Percentiles rank a stretch among this genome's conserved stretches.
Evolutionary conservation across 257 asterid genomes (phyloP).

Genomic region (Lycium barbarum): DNA sequence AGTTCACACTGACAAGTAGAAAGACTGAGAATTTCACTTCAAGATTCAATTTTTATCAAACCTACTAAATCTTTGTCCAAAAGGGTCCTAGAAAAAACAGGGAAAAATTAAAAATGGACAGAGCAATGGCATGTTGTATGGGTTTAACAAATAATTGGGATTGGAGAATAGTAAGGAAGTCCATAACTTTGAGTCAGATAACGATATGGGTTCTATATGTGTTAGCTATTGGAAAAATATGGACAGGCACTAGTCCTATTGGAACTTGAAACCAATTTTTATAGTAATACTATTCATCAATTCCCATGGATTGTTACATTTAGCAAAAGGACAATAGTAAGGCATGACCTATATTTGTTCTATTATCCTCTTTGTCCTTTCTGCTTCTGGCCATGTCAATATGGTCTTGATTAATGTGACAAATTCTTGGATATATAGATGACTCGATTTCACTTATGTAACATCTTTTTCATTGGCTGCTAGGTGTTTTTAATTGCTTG

Average conservation of each 20-base stretch:
- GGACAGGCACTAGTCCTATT: neutral
- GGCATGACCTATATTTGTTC: neutral
- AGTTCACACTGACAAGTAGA: neutral
- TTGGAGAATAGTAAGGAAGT: neutral
- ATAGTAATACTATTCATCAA: neutral
- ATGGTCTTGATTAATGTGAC: neutral
- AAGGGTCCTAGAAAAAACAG: conserved; percentile 28
- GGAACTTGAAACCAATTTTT: conserved; percentile 13
- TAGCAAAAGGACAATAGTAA: neutral
- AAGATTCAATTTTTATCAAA: conserved; percentile 31
- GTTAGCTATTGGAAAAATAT: neutral
- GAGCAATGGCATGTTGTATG: conserved; percentile 4
- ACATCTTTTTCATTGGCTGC: neutral
- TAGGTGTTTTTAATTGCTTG: neutral
- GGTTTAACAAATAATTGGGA: conserved; percentile 11
- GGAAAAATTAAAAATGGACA: neutral
- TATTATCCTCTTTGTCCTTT: neutral
- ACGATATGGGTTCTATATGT: conserved; percentile 11
- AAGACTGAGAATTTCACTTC: conserved; percentile 5
- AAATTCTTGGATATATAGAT: neutral
- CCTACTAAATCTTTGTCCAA: conserved; percentile 25
- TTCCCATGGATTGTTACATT: neutral
- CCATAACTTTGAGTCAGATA: conserved; percentile 22
- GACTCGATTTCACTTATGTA: neutral
- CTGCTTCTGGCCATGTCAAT: neutral